These are phyloP conservation scores for Penicillium sp. DNA, from an alignment of 2,329 filamentous ascomycete genomes.

Conservation along the genomic window DNA sequence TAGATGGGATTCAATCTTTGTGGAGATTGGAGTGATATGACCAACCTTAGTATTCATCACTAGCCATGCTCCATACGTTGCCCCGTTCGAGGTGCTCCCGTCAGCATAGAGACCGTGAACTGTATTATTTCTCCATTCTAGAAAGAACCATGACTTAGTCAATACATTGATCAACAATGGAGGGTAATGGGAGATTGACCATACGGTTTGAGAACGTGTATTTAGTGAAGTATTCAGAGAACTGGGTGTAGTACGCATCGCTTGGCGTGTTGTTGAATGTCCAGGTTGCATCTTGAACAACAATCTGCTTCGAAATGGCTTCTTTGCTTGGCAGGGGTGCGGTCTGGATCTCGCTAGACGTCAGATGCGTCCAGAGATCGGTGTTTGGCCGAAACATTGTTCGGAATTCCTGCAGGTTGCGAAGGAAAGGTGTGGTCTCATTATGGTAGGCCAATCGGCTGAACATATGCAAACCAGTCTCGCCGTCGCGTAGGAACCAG, in stretches of 20 bases:
- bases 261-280: constrained; percentile 48
- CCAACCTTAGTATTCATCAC: constrained; percentile 58
- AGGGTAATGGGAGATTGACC: neutral
- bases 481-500: constrained; percentile 55
- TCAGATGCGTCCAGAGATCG: constrained; percentile 53
- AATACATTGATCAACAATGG: neutral
- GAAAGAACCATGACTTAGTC: neutral
- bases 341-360: constrained; percentile 49
- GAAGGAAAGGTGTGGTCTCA: constrained; percentile 47
- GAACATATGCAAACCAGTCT: constrained; percentile 56
- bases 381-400: constrained; percentile 55
- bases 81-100: constrained; percentile 43
- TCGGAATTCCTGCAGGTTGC: constrained; percentile 54
- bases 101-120: constrained; percentile 51
- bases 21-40: constrained; percentile 27
- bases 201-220: constrained; percentile 52
- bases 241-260: constrained; percentile 49
- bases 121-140: constrained; percentile 48
- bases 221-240: constrained; percentile 58
- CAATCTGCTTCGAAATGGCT: constrained; percentile 35
- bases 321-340: constrained; percentile 44
- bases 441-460: constrained; percentile 54
- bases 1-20: neutral
- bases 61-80: constrained; percentile 53
- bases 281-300: constrained; percentile 58